Conservation (phyloP, 2,329 filamentous ascomycete genomes). For the Fusarium sp. region DNA sequence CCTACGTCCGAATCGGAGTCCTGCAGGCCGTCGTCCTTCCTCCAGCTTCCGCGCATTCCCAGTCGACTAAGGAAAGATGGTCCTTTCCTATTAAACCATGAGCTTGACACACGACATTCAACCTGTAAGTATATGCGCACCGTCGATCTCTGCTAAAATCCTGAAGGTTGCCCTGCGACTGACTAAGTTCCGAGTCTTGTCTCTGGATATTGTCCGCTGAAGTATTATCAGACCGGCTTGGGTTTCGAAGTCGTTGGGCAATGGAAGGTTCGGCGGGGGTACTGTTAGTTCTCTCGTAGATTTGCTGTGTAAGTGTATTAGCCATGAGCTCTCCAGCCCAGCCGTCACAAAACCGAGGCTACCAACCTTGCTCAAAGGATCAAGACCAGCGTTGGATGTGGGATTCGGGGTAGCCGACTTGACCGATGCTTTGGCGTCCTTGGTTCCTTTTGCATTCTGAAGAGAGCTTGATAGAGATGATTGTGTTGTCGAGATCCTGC, state of each 20-base stretch:
- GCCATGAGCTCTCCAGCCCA: not conserved
- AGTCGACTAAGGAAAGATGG: slow-evolving; percentile 90
- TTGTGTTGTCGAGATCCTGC: slow-evolving; percentile 45
- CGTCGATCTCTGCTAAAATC: slow-evolving; percentile 73
- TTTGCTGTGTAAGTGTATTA: slow-evolving; percentile 49
- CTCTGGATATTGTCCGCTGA: slow-evolving; percentile 55
- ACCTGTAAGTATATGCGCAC: slow-evolving; percentile 60
- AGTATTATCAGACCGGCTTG: slow-evolving; percentile 65
- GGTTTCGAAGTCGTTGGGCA: slow-evolving; percentile 65
- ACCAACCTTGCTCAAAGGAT: slow-evolving; percentile 54
- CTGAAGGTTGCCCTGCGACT: slow-evolving; percentile 51
- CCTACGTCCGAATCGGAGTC: slow-evolving; percentile 79
- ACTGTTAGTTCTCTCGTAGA: slow-evolving; percentile 54
- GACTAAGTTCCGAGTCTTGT: slow-evolving; percentile 57
- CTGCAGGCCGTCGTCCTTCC: slow-evolving; percentile 71
- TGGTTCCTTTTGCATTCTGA: slow-evolving; percentile 50
- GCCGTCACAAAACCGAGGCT: not conserved
- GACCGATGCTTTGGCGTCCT: slow-evolving; percentile 46
- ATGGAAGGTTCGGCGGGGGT: slow-evolving; percentile 57
- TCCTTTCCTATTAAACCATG: slow-evolving; percentile 72
- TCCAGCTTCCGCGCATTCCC: slow-evolving; percentile 78
- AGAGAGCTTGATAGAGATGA: slow-evolving; percentile 72
- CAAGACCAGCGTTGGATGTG: slow-evolving; percentile 47
- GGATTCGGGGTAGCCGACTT: slow-evolving; percentile 43
- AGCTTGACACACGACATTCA: slow-evolving; percentile 11